A percentile compares a stretch with the other conserved stretches of the same genome.
These are phyloP conservation scores for Scheffersomyces lignicola DNA, from an alignment of 1,139 yeast genomes.

Conservation along the genomic window DNA sequence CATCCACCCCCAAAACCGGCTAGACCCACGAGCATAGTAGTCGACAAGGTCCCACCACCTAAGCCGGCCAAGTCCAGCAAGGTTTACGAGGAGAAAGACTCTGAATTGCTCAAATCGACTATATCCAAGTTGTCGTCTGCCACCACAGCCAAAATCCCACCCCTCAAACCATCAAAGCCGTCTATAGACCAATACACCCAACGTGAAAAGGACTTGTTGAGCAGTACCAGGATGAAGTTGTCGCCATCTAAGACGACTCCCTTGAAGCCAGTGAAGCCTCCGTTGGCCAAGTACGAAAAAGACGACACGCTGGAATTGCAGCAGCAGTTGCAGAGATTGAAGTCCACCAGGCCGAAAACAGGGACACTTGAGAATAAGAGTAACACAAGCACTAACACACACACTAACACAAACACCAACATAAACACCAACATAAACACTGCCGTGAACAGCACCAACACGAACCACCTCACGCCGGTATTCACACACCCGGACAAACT, in stretches of 20 bases:
- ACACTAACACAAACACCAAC: constrained; percentile 10
- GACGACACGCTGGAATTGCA: constrained; percentile 24
- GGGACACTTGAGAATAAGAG: constrained; percentile 14
- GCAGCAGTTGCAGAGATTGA: constrained; percentile 21
- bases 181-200: constrained; percentile 2
- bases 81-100: constrained; percentile 24
- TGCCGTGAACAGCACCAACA: constrained; percentile 1
- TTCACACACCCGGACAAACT: constrained; percentile 5
- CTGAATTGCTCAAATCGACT: constrained; percentile 23
- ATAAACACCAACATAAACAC: neutral
- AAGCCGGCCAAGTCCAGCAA: constrained; percentile 15
- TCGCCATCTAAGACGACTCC: constrained; percentile 10
- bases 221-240: constrained; percentile 2
- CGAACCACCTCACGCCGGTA: constrained; percentile 2
- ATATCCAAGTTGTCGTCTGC: constrained; percentile 16
- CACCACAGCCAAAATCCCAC: constrained; percentile 6
- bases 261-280: constrained; percentile 13
- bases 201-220: constrained; percentile 3
- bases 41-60: neutral
- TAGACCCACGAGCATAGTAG: neutral
- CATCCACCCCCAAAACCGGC: constrained; percentile 8
- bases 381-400: constrained; percentile 17
- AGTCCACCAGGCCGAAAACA: constrained; percentile 8
- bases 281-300: constrained; percentile 21
- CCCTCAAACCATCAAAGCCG: constrained; percentile 8